Evolutionary conservation across 768 basidiomycete genomes (phyloP).

Genomic region (Xerocomellus dryophilus): DNA sequence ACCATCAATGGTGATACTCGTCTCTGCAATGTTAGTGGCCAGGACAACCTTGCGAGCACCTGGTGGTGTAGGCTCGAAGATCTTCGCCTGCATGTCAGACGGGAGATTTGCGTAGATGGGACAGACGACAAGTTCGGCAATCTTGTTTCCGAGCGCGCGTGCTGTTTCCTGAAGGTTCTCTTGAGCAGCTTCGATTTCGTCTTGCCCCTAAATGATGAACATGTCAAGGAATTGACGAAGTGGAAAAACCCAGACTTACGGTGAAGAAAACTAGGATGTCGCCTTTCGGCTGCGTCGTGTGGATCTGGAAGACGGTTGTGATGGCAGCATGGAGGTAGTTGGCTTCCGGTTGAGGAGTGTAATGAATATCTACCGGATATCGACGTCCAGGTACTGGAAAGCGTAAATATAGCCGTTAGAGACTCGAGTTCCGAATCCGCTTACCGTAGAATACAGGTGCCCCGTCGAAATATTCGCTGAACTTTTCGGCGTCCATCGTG

Average conservation of each 20-base stretch:
- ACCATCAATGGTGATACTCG: slow-evolving; percentile 98
- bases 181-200: slow-evolving; percentile 97
- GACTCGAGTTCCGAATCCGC: slow-evolving; percentile 22
- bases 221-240: not conserved
- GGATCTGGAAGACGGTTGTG: slow-evolving; percentile 98
- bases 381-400: slow-evolving; percentile 87
- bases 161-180: slow-evolving; percentile 96
- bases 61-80: slow-evolving; percentile 97
- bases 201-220: slow-evolving; percentile 66
- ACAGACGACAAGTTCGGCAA: slow-evolving; percentile 89
- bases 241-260: slow-evolving; percentile 40
- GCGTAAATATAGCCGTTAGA: slow-evolving; percentile 1
- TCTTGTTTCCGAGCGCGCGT: slow-evolving; percentile 92
- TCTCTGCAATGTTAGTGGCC: slow-evolving; percentile 99
- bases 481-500: slow-evolving; percentile 97
- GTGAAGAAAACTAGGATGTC: slow-evolving; percentile 98
- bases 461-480: slow-evolving; percentile 94
- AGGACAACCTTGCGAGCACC: slow-evolving; percentile 96
- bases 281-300: slow-evolving; percentile 96
- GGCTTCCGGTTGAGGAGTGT: slow-evolving; percentile 98
- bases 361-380: slow-evolving; percentile 97
- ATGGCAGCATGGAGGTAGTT: slow-evolving; percentile 99
- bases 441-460: slow-evolving; percentile 92
- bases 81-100: slow-evolving; percentile 99
- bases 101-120: slow-evolving; percentile 99